Conservation (phyloP, 306 rosid genomes). For the Notholithocarpus densiflorus region DNA sequence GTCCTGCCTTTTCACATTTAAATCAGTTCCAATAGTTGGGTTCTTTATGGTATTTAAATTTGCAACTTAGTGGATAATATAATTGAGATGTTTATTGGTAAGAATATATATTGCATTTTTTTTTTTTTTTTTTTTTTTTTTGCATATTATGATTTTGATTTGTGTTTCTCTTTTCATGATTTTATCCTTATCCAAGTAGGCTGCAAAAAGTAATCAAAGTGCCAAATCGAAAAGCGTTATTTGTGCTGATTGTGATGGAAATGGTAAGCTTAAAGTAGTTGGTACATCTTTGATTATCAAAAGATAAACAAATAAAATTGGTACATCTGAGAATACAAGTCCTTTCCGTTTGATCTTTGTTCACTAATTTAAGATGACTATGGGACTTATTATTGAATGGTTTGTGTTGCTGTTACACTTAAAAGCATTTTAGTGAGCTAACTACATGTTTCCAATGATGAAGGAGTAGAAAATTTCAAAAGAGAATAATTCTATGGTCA, state of each 20-base stretch:
- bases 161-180: neutral
- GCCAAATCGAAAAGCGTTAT: constrained; percentile 69
- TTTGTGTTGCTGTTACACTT: no score
- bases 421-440: no score
- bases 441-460: no score
- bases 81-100: no score
- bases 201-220: constrained; percentile 36
- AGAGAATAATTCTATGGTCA: no score
- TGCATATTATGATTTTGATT: neutral
- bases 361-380: no score
- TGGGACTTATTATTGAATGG: no score
- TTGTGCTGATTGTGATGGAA: constrained; percentile 80
- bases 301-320: no score
- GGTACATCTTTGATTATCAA: no score
- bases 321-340: neutral
- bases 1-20: constrained; percentile 25
- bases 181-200: constrained; percentile 33
- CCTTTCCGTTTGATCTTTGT: neutral
- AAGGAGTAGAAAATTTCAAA: no score
- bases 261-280: constrained; percentile 40
- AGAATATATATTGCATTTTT: no score
- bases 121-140: neutral
- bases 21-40: neutral
- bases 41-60: neutral
- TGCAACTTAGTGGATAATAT: no score